Percentiles rank a stretch among this genome's conserved stretches.
These are phyloP conservation scores for Fusarium anthophilum DNA, from an alignment of 2,329 filamentous ascomycete genomes.

Conservation along the genomic window DNA sequence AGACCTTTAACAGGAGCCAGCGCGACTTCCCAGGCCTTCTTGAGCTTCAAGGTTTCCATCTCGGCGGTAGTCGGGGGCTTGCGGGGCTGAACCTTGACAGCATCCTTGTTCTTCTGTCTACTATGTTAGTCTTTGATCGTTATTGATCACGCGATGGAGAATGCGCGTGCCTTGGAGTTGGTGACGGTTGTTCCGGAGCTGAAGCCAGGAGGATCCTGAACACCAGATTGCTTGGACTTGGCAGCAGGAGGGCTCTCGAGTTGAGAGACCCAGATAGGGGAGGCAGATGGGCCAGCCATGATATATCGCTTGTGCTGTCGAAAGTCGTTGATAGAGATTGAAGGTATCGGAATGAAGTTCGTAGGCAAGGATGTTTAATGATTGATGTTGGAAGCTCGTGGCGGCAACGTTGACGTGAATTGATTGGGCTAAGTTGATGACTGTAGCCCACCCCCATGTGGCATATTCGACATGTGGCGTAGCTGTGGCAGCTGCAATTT, in stretches of 20 bases:
- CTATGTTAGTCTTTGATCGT: constrained; percentile 4
- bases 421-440: constrained; percentile 17
- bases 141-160: neutral
- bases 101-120: constrained; percentile 61
- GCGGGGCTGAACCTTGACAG: constrained; percentile 61
- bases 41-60: constrained; percentile 95
- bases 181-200: constrained; percentile 59
- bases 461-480: constrained; percentile 11
- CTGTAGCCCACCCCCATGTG: constrained; percentile 24
- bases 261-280: constrained; percentile 84
- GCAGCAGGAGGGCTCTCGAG: constrained; percentile 75
- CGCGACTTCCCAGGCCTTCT: constrained; percentile 98
- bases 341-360: neutral
- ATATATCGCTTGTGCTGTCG: neutral
- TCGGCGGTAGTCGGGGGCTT: constrained; percentile 80
- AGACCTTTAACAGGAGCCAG: constrained; percentile 92
- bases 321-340: neutral
- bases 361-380: constrained; percentile 12
- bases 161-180: constrained; percentile 64
- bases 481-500: constrained; percentile 33
- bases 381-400: constrained; percentile 20
- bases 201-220: constrained; percentile 90
- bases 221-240: constrained; percentile 71
- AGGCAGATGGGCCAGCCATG: constrained; percentile 48
- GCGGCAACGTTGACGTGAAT: constrained; percentile 21